Conservation (phyloP, 208 protist genomes). For the Vickermania ingenoplastis region DNA sequence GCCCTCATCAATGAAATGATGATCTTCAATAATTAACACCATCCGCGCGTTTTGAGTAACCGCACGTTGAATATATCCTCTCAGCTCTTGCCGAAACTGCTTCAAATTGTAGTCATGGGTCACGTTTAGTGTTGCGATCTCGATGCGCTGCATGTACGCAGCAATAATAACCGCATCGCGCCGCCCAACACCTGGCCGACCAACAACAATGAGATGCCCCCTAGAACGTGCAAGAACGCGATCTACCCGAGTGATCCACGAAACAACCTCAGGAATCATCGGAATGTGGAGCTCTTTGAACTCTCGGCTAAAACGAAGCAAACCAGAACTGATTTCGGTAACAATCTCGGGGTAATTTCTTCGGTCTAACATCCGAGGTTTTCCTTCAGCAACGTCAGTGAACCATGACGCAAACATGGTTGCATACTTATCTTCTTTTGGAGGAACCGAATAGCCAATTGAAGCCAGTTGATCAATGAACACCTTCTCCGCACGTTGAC, state of each 20-base stretch:
- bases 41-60: constrained; percentile 82
- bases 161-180: constrained; percentile 77
- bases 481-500: constrained; percentile 46
- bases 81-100: constrained; percentile 80
- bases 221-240: constrained; percentile 74
- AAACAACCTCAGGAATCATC: constrained; percentile 89
- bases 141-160: constrained; percentile 79
- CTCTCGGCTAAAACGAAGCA: constrained; percentile 94
- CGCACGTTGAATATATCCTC: constrained; percentile 69
- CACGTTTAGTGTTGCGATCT: constrained; percentile 86
- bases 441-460: constrained; percentile 71
- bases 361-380: constrained; percentile 39
- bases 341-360: constrained; percentile 58
- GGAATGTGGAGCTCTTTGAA: constrained; percentile 86
- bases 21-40: constrained; percentile 94
- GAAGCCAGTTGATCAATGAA: constrained; percentile 75
- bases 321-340: constrained; percentile 64
- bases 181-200: constrained; percentile 84
- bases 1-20: constrained; percentile 93
- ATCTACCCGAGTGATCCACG: constrained; percentile 85
- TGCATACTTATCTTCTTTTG: constrained; percentile 58
- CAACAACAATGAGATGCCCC: constrained; percentile 91
- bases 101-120: constrained; percentile 85
- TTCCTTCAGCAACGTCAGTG: constrained; percentile 11
- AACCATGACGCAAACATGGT: constrained; percentile 88